phyloP scores from a whole-genome alignment of 192 early-diverging fungal species.

The Podila minutissima region DNA sequence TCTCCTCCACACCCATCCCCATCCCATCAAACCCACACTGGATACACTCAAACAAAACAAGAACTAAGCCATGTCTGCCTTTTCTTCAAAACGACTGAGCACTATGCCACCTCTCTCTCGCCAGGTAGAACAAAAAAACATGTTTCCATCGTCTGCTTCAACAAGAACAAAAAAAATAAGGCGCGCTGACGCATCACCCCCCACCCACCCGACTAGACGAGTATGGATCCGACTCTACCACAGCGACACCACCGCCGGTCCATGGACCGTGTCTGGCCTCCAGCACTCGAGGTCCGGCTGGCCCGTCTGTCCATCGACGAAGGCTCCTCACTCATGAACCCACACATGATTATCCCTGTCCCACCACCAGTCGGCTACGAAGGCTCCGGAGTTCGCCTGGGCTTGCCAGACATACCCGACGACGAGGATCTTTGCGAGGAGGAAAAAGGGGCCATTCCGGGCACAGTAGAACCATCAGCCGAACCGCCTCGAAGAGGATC shows the following conservation, averaged over 20 bases:
- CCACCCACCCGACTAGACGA: neutral
- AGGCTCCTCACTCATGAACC: neutral
- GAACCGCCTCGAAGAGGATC: neutral
- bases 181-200: neutral
- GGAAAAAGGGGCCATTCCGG: neutral
- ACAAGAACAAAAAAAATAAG: conserved; percentile 6
- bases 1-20: too few species aligned
- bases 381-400: neutral
- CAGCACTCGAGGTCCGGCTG: conserved; percentile 36
- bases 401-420: neutral
- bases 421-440: neutral
- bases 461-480: too few species aligned
- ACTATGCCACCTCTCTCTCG: too few species aligned
- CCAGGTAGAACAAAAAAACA: too few species aligned
- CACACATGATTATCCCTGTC: conserved; percentile 28
- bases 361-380: conserved; percentile 18
- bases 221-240: neutral
- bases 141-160: neutral
- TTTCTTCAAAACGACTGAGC: too few species aligned
- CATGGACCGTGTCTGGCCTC: conserved; percentile 36
- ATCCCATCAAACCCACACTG: too few species aligned
- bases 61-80: too few species aligned
- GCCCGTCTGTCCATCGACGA: conserved; percentile 39
- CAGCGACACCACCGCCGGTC: conserved; percentile 41
- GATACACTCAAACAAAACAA: too few species aligned